These are phyloP conservation scores for Melocanna baccifera DNA, from an alignment of 176 grass and related monocot species.

Conservation along the genomic window DNA sequence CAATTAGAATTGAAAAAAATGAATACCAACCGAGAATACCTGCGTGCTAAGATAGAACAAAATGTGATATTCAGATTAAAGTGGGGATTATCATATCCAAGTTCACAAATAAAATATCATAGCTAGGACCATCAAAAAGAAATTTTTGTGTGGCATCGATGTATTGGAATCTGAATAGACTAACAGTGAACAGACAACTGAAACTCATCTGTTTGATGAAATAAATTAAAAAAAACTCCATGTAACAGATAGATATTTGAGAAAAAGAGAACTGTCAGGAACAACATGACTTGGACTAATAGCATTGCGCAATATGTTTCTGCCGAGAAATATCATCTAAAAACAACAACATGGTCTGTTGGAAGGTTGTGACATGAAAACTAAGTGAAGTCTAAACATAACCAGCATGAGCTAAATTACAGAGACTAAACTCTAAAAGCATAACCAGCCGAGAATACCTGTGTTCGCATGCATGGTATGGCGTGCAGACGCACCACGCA, in stretches of 20 bases:
- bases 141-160: neutral
- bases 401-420: neutral
- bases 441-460: no score
- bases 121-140: neutral
- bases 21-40: no score
- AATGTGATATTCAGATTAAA: neutral
- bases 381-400: neutral
- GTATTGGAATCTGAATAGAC: no score
- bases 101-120: constrained; percentile 5
- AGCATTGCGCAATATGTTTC: neutral
- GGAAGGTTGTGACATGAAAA: neutral
- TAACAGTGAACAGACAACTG: neutral
- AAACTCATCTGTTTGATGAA: neutral
- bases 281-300: neutral
- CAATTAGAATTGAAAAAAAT: no score
- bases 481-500: no score
- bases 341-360: neutral
- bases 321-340: neutral
- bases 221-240: neutral
- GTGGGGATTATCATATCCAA: neutral
- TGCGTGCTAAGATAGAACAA: no score
- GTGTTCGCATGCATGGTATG: no score
- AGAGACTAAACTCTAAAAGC: constrained; percentile 5
- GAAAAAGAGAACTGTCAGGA: neutral
- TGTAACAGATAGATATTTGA: neutral